phyloP scores from a whole-genome alignment of 164 flowering plant species.

The Brasenia schreberi region DNA sequence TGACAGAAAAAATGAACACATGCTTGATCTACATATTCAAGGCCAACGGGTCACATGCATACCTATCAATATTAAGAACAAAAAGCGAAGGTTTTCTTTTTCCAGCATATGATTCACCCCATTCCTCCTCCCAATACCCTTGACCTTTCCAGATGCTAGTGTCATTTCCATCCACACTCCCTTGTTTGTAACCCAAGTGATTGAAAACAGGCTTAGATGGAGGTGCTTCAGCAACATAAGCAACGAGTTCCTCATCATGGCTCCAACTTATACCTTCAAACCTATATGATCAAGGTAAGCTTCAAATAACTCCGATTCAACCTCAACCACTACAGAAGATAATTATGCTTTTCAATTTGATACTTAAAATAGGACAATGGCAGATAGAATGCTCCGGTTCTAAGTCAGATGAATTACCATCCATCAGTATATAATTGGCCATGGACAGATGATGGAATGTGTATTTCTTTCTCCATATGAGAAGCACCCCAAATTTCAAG shows the following conservation, averaged over 20 bases:
- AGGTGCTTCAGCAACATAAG: conserved; percentile 96
- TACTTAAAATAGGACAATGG: background rate
- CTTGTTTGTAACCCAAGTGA: conserved; percentile 51
- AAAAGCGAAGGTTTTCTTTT: conserved; percentile 85
- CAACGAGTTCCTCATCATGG: conserved; percentile 60
- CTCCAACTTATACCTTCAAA: conserved; percentile 97
- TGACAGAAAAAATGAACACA: conserved; percentile 1
- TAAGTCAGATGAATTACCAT: conserved; percentile 39
- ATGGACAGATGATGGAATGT: conserved; percentile 64
- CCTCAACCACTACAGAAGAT: background rate
- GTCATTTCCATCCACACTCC: conserved; percentile 48
- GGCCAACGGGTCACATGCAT: background rate
- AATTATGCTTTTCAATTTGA: background rate
- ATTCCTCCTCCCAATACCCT: conserved; percentile 87
- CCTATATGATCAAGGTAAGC: conserved; percentile 33
- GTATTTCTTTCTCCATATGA: conserved; percentile 70
- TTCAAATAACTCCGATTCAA: background rate
- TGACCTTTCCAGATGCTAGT: conserved; percentile 82
- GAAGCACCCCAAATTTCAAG: conserved; percentile 79
- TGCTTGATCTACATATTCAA: background rate
- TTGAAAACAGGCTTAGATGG: conserved; percentile 55
- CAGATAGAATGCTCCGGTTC: background rate
- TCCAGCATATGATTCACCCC: conserved; percentile 94
- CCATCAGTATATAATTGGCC: conserved; percentile 82
- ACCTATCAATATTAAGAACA: conserved; percentile 63